A percentile compares a stretch with the other conserved stretches of the same genome.
Evolutionary conservation across 2,329 filamentous ascomycete genomes (phyloP).

Genomic region (Cladophialophora carrionii): DNA sequence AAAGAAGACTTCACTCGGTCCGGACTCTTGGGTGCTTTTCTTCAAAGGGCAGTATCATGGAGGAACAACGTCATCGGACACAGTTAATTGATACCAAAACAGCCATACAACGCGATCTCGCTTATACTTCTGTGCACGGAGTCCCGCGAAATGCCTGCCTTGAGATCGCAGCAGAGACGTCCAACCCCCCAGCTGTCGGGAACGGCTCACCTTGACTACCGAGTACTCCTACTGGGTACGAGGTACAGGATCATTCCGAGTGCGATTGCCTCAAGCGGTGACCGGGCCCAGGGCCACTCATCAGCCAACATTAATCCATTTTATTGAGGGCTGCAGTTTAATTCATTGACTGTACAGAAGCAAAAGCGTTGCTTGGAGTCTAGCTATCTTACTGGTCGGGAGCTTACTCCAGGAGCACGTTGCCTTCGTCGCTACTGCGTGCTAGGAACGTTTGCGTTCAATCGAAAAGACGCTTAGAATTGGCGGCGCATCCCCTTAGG

Average conservation of each 20-base stretch:
- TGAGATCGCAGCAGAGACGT: conserved; percentile 7
- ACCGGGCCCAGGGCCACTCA: background rate
- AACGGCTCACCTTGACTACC: background rate
- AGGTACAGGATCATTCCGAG: too few relatives aligned
- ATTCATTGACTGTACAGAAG: background rate
- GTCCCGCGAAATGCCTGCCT: conserved; percentile 7
- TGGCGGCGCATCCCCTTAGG: background rate
- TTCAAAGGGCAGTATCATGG: conserved; percentile 8
- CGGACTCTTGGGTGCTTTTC: conserved; percentile 2
- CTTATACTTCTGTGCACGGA: conserved; percentile 4
- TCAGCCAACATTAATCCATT: too few relatives aligned
- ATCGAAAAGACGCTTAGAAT: background rate
- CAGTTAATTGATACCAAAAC: background rate
- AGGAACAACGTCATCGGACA: conserved; percentile 15
- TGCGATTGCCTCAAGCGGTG: background rate
- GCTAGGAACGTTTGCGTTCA: background rate
- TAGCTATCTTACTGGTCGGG: background rate
- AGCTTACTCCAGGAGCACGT: background rate
- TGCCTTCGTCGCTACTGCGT: background rate
- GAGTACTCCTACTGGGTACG: too few relatives aligned
- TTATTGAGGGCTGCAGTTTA: too few relatives aligned
- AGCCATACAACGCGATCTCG: conserved; percentile 11
- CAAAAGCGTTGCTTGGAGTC: background rate
- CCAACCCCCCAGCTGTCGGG: background rate
- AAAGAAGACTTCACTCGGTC: conserved; percentile 11